Percentiles rank a stretch among this genome's conserved stretches.
phyloP scores from a whole-genome alignment of 768 basidiomycete genomes.

The Lanmaoa rubissima region DNA sequence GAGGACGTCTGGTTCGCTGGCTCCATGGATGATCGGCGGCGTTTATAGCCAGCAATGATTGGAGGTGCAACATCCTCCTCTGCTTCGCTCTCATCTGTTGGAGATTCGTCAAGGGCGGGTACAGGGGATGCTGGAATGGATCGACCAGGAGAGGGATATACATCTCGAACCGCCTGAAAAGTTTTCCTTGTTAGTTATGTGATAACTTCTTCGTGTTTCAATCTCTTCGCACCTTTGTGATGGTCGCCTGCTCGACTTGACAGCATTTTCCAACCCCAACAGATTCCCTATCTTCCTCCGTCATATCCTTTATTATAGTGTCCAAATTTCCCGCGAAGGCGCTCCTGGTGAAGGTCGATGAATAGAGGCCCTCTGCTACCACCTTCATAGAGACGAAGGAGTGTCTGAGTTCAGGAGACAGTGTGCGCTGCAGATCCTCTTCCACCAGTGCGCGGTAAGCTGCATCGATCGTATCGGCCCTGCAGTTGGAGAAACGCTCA shows the following conservation, averaged over 20 bases:
- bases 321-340: slow-evolving; percentile 30
- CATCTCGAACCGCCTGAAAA: background rate
- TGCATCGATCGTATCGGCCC: slow-evolving; percentile 27
- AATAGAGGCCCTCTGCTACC: slow-evolving; percentile 32
- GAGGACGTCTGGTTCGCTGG: background rate
- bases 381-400: slow-evolving; percentile 34
- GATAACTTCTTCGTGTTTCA: background rate
- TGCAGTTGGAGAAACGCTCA: slow-evolving; percentile 23
- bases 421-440: slow-evolving; percentile 8
- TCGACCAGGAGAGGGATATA: slow-evolving; percentile 18
- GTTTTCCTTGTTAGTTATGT: background rate
- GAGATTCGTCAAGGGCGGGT: slow-evolving; percentile 4
- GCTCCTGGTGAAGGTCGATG: slow-evolving; percentile 27
- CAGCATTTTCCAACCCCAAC: too few relatives aligned
- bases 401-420: slow-evolving; percentile 18
- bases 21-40: background rate
- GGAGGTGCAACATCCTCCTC: slow-evolving; percentile 15
- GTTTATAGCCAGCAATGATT: background rate
- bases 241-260: background rate
- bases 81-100: slow-evolving; percentile 14
- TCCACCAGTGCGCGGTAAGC: slow-evolving; percentile 30
- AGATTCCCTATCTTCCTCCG: slow-evolving; percentile 2
- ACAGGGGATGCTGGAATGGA: slow-evolving; percentile 10
- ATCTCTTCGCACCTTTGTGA: slow-evolving; percentile 1
- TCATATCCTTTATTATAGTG: slow-evolving; percentile 29